Conservation (phyloP, 192 early-diverging fungal genomes). For the Lobosporangium transversale region DNA sequence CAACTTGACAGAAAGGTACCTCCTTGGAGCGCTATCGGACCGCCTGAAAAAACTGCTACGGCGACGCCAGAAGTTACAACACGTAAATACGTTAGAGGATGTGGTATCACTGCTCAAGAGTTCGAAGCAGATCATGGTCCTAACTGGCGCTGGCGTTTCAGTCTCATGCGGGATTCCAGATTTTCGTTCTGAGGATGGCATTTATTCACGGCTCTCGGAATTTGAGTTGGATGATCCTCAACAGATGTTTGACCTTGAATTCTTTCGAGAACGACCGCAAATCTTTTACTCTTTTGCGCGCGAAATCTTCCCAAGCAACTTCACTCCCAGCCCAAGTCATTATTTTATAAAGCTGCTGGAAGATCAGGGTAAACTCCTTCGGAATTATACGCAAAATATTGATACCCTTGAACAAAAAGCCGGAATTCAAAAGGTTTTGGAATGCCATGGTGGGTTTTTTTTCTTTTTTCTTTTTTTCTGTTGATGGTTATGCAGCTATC, state of each 20-base stretch:
- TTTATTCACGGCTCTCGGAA: constrained; percentile 88
- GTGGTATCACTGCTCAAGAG: constrained; percentile 68
- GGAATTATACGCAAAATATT: constrained; percentile 99
- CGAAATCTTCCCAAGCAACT: constrained; percentile 91
- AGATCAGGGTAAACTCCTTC: constrained; percentile 79
- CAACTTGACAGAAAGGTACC: constrained; percentile 64
- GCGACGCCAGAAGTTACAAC: constrained; percentile 61
- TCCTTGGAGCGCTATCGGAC: constrained; percentile 66
- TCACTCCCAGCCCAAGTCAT: constrained; percentile 87
- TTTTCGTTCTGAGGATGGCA: constrained; percentile 93
- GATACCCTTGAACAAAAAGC: constrained; percentile 93
- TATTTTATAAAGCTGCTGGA: constrained; percentile 91
- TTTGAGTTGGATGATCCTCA: constrained; percentile 94
- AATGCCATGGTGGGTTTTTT: constrained; percentile 83
- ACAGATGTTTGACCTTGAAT: constrained; percentile 95
- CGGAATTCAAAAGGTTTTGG: constrained; percentile 83
- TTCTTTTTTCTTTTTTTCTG: background rate
- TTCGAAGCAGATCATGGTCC: constrained; percentile 83
- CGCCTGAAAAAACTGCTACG: constrained; percentile 66
- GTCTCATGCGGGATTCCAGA: constrained; percentile 98
- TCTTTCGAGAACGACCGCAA: constrained; percentile 86
- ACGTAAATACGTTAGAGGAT: constrained; percentile 72
- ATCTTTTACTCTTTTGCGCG: constrained; percentile 96
- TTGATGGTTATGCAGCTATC: too few relatives aligned
- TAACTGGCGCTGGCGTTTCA: constrained; percentile 92